phyloP scores from a whole-genome alignment of 106 monocot species.

The Apostasia ramifera region DNA sequence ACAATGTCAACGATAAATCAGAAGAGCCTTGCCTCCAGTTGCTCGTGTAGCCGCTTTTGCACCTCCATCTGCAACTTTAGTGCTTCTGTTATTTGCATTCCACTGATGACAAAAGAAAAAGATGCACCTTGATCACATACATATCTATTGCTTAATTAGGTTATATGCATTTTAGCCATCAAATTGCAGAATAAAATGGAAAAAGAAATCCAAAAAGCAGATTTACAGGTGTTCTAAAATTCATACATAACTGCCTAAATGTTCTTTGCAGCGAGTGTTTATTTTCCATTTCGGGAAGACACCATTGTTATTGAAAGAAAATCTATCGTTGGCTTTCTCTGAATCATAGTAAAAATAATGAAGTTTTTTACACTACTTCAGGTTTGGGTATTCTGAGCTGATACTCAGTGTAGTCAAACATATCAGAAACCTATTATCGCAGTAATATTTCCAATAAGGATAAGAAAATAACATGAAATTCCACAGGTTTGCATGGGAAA shows the following conservation, averaged over 20 bases:
- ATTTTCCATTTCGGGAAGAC: background rate
- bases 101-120: conserved; percentile 8
- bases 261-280: background rate
- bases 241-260: background rate
- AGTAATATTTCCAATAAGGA: too few species aligned
- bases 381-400: background rate
- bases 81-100: conserved; percentile 16
- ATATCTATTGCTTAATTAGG: too few species aligned
- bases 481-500: background rate
- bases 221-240: too few species aligned
- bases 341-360: background rate
- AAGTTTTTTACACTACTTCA: background rate
- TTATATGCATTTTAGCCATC: too few species aligned
- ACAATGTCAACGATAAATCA: too few species aligned
- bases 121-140: background rate
- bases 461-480: background rate
- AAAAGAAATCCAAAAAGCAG: too few species aligned
- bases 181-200: too few species aligned
- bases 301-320: background rate
- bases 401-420: too few species aligned
- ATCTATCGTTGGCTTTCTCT: background rate
- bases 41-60: conserved; percentile 21
- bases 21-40: conserved; percentile 12
- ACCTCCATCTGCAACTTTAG: conserved; percentile 30
- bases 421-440: too few species aligned